phyloP scores from a whole-genome alignment of 352 stramenopile genomes.

The Elongisporangium senticosum region DNA sequence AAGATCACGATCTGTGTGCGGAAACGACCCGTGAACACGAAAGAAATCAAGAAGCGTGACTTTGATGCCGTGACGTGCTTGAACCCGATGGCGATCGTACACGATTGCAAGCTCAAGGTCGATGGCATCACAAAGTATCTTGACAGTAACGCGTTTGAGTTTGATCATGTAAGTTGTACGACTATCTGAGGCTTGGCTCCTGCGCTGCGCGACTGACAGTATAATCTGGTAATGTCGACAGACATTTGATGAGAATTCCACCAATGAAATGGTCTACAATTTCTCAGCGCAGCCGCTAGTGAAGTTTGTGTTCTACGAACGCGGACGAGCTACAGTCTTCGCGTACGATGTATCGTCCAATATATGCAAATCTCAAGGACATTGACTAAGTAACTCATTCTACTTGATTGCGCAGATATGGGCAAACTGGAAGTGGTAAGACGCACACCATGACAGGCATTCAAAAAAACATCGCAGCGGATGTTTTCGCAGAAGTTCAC shows the following conservation, averaged over 20 bases:
- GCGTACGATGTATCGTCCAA: conserved; percentile 63
- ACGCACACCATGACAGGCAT: conserved; percentile 93
- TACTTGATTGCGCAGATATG: conserved; percentile 33
- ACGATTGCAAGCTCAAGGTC: conserved; percentile 97
- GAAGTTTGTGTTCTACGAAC: conserved; percentile 90
- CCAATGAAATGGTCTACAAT: conserved; percentile 93
- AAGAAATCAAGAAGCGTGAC: conserved; percentile 89
- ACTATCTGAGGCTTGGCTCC: background rate
- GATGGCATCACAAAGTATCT: conserved; percentile 99
- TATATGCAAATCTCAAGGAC: background rate
- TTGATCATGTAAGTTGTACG: conserved; percentile 51
- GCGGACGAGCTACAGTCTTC: conserved; percentile 94
- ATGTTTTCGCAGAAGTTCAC: conserved; percentile 72
- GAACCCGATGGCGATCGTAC: conserved; percentile 92
- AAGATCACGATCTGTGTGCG: conserved; percentile 96
- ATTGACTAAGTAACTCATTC: background rate
- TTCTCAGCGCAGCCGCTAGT: conserved; percentile 90
- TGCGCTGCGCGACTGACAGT: background rate
- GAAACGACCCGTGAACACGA: conserved; percentile 92
- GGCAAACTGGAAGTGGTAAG: conserved; percentile 92
- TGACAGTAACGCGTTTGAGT: conserved; percentile 95
- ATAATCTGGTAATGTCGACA: conserved; percentile 45
- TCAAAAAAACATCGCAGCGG: conserved; percentile 65
- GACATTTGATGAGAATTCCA: conserved; percentile 91
- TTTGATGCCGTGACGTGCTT: conserved; percentile 95